Conservation (phyloP, 345 rosid species). For the Melaleuca quinquenervia region DNA sequence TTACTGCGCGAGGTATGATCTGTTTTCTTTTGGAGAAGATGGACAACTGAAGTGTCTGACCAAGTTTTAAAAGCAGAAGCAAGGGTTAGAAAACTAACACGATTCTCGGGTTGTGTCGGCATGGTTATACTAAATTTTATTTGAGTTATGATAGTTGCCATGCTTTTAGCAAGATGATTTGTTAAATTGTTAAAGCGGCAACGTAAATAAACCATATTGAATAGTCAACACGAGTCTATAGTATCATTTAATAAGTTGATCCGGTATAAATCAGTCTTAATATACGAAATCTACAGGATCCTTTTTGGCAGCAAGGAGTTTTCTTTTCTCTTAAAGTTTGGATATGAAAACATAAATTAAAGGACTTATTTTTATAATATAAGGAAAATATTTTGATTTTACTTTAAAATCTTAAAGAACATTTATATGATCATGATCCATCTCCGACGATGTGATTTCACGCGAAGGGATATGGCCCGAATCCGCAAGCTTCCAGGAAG, state of each 20-base stretch:
- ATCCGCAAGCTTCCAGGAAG: constrained; percentile 49
- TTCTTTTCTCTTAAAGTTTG: background rate
- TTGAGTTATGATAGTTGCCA: background rate
- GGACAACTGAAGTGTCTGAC: background rate
- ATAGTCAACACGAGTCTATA: background rate
- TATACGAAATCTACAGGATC: background rate
- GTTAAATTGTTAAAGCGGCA: background rate
- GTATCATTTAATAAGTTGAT: background rate
- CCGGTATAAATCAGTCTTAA: accelerated
- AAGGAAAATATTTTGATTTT: background rate
- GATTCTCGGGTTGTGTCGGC: background rate
- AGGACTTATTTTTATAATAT: background rate
- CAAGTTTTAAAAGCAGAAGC: background rate
- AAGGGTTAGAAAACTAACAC: background rate
- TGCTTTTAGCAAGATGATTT: background rate
- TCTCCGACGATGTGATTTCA: background rate
- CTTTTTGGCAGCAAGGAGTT: background rate
- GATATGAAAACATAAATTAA: accelerated
- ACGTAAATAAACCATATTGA: background rate
- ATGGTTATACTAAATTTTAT: background rate
- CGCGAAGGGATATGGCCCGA: constrained; percentile 66
- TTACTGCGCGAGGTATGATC: background rate
- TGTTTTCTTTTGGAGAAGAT: background rate
- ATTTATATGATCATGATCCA: background rate
- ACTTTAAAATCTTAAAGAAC: background rate